phyloP scores from a whole-genome alignment of 768 basidiomycete species.

The Multifurca ochricompacta region DNA sequence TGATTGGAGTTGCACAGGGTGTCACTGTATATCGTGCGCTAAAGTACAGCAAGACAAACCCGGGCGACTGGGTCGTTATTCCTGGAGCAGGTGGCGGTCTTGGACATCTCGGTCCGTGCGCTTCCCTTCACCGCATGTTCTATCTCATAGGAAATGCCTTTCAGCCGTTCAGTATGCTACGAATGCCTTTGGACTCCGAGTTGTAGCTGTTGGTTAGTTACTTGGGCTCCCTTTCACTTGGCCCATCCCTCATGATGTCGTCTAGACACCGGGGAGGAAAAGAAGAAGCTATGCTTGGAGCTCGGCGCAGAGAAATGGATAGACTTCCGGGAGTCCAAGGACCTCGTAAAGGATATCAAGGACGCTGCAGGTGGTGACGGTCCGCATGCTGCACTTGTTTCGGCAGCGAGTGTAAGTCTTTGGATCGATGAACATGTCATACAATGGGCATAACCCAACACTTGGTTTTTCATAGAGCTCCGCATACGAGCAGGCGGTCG shows the following conservation, averaged over 20 bases:
- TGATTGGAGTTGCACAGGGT: constrained; percentile 38
- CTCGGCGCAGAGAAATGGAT: constrained; percentile 74
- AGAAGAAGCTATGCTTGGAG: constrained; percentile 48
- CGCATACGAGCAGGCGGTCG: constrained; percentile 50
- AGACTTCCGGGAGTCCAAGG: constrained; percentile 63
- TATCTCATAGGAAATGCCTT: background rate
- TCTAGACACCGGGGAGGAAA: constrained; percentile 65
- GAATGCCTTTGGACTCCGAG: constrained; percentile 61
- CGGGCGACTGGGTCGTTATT: constrained; percentile 70
- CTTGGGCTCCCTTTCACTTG: background rate
- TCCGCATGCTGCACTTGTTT: constrained; percentile 62
- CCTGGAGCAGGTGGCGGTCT: constrained; percentile 79
- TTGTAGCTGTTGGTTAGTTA: constrained; percentile 58
- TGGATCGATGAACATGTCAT: constrained; percentile 21
- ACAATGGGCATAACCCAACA: constrained; percentile 23
- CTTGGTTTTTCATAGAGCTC: constrained; percentile 20
- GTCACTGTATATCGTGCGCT: constrained; percentile 83
- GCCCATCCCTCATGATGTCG: background rate
- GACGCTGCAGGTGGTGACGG: constrained; percentile 58
- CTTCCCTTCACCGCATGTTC: background rate
- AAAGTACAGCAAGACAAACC: constrained; percentile 55
- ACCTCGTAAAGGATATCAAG: constrained; percentile 59
- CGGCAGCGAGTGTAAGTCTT: constrained; percentile 40
- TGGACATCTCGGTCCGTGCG: constrained; percentile 59
- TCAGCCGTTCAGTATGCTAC: constrained; percentile 74